Evolutionary conservation across 257 asterid genomes (phyloP).

Genomic region (Nicotiana sylvestris): DNA sequence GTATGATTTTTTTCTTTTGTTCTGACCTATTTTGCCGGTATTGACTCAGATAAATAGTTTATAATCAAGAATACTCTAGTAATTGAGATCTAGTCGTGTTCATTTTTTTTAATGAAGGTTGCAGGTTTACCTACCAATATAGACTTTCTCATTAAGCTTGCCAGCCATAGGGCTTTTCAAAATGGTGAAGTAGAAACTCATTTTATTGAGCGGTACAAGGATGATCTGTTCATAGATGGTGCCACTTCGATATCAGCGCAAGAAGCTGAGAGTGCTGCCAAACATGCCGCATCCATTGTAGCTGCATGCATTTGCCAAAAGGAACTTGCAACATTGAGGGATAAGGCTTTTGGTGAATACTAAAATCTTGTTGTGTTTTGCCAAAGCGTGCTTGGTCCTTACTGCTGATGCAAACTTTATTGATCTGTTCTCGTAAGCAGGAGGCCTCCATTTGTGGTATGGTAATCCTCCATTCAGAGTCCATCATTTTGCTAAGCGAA

Average conservation of each 20-base stretch:
- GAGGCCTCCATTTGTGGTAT: conserved; percentile 68
- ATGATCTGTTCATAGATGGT: conserved; percentile 59
- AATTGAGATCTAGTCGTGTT: neutral
- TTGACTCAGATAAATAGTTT: neutral
- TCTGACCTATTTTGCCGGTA: neutral
- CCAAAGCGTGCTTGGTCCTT: neutral
- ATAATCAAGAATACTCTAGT: neutral
- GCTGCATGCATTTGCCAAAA: conserved; percentile 78
- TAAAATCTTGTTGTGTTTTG: neutral
- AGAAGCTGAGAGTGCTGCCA: conserved; percentile 41
- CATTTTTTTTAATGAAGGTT: conserved; percentile 44
- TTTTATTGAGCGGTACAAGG: conserved; percentile 79
- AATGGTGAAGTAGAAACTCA: conserved; percentile 92
- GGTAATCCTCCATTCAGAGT: conserved; percentile 81
- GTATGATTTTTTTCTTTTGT: conserved; percentile 28
- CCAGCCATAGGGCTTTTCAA: conserved; percentile 66
- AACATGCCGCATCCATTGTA: conserved; percentile 61
- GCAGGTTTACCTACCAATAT: conserved; percentile 98
- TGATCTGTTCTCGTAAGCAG: conserved; percentile 37
- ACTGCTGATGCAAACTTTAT: conserved; percentile 14
- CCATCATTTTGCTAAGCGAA: conserved; percentile 49
- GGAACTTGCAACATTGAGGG: conserved; percentile 37
- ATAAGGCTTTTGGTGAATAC: conserved; percentile 53
- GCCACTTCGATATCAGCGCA: conserved; percentile 35
- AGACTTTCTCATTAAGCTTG: conserved; percentile 78